A percentile compares a stretch with the other conserved stretches of the same genome.
phyloP scores from a whole-genome alignment of 495 filamentous ascomycete genomes.

The Rusavskia elegans region DNA sequence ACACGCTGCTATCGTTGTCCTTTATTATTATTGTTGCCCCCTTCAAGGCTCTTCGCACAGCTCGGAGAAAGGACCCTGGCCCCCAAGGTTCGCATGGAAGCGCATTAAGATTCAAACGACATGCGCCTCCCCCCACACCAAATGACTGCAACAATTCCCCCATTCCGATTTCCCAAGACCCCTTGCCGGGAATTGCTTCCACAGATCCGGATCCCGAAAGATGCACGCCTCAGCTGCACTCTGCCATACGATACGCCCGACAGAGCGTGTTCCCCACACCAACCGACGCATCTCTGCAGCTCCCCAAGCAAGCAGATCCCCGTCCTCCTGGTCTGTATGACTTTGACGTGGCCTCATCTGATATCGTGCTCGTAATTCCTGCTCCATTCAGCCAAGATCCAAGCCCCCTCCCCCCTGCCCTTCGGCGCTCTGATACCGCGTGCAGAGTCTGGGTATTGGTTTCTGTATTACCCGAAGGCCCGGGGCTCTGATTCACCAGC shows the following conservation, averaged over 20 bases:
- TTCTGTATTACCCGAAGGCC: neutral
- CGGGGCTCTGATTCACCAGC: neutral
- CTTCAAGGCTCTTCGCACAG: neutral
- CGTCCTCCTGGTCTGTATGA: neutral
- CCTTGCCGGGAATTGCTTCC: neutral
- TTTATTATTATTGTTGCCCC: no score
- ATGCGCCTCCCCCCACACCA: conserved; percentile 1
- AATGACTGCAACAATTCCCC: neutral
- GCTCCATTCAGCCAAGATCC: neutral
- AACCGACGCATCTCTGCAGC: neutral
- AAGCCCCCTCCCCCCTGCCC: neutral
- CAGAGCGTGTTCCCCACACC: conserved; percentile 1
- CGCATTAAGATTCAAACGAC: neutral
- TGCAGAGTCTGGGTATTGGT: neutral
- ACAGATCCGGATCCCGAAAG: neutral
- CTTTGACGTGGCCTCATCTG: neutral
- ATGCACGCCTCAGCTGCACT: neutral
- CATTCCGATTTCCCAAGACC: neutral
- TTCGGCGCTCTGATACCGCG: neutral
- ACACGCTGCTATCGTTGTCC: neutral
- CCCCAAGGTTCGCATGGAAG: neutral
- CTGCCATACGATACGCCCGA: conserved; percentile 3
- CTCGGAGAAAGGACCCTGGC: neutral
- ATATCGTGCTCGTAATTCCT: neutral
- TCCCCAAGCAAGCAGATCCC: neutral